Percentiles rank a stretch among this genome's conserved stretches.
Conservation (phyloP, 306 rosid species). For the Hippophae gyantsensis region DNA sequence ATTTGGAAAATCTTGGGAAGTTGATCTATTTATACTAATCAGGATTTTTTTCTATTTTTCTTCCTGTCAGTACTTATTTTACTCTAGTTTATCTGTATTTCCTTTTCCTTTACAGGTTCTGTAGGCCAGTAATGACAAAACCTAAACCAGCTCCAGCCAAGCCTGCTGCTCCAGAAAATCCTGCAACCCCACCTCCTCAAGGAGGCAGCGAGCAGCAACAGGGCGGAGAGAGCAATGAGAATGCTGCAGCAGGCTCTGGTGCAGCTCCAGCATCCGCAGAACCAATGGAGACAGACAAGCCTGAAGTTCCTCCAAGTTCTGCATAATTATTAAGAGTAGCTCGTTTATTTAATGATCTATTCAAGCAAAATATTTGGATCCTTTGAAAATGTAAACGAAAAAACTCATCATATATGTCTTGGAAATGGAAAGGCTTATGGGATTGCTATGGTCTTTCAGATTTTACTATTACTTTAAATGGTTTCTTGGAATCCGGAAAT, state of each 20-base stretch:
- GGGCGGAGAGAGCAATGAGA: constrained; percentile 30
- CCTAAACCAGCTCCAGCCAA: constrained; percentile 65
- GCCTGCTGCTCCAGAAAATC: constrained; percentile 52
- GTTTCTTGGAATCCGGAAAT: constrained; percentile 35
- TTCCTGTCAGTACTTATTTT: neutral
- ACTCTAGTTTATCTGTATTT: neutral
- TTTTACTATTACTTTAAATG: constrained; percentile 19
- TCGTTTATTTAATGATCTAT: constrained; percentile 10
- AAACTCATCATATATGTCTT: constrained; percentile 8
- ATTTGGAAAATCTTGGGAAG: no score
- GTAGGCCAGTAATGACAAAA: constrained; percentile 81
- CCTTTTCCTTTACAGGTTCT: constrained; percentile 32
- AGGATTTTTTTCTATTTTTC: neutral
- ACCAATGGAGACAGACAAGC: constrained; percentile 73
- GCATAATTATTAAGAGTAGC: constrained; percentile 26
- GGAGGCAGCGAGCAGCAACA: constrained; percentile 33
- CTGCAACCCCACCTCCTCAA: constrained; percentile 44
- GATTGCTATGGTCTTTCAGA: constrained; percentile 8
- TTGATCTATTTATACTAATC: neutral
- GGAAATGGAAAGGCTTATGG: constrained; percentile 11
- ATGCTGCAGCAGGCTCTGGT: constrained; percentile 22
- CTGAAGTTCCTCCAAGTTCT: constrained; percentile 40
- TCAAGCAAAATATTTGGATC: constrained; percentile 12
- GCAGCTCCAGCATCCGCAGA: constrained; percentile 49
- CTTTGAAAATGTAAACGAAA: constrained; percentile 6